A percentile compares a stretch with the other conserved stretches of the same genome.
phyloP scores from a whole-genome alignment of 371 early-diverging fungal species.

The Thermomucor indicae-seudaticae region DNA sequence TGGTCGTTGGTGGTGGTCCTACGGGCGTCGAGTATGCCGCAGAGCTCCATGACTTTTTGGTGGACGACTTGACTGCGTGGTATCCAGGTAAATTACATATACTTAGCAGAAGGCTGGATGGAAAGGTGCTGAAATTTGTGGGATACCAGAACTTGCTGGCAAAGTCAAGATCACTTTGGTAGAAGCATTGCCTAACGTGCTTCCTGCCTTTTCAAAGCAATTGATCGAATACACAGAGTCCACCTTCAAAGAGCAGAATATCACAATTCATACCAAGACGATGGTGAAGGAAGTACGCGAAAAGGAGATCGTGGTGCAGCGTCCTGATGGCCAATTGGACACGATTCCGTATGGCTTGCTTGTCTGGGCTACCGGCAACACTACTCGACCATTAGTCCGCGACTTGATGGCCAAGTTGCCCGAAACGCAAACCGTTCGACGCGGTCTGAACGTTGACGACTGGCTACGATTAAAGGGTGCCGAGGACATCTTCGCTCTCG shows the following conservation, averaged over 20 bases:
- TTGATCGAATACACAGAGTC: constrained; percentile 89
- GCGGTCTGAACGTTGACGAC: constrained; percentile 85
- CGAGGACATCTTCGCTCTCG: constrained; percentile 76
- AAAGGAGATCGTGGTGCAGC: constrained; percentile 75
- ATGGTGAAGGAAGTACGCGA: constrained; percentile 85
- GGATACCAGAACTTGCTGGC: constrained; percentile 56
- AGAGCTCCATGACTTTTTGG: constrained; percentile 89
- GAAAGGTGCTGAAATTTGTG: neutral
- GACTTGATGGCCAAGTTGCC: constrained; percentile 71
- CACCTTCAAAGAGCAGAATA: constrained; percentile 82
- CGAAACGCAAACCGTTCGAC: constrained; percentile 69
- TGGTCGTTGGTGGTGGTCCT: constrained; percentile 96
- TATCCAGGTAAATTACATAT: constrained; percentile 58
- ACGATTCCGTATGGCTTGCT: constrained; percentile 83
- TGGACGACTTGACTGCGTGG: constrained; percentile 80
- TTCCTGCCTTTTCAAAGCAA: constrained; percentile 86
- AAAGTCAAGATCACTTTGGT: constrained; percentile 87
- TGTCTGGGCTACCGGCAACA: constrained; percentile 95
- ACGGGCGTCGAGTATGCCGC: constrained; percentile 96
- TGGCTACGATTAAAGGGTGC: constrained; percentile 75
- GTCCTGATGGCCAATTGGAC: constrained; percentile 60
- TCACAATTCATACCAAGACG: constrained; percentile 82
- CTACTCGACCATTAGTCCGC: constrained; percentile 74
- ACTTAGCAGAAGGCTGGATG: neutral
- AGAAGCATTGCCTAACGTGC: constrained; percentile 83